Conservation (phyloP, 805 yeast species). For the Suhomyces pyralidae region DNA sequence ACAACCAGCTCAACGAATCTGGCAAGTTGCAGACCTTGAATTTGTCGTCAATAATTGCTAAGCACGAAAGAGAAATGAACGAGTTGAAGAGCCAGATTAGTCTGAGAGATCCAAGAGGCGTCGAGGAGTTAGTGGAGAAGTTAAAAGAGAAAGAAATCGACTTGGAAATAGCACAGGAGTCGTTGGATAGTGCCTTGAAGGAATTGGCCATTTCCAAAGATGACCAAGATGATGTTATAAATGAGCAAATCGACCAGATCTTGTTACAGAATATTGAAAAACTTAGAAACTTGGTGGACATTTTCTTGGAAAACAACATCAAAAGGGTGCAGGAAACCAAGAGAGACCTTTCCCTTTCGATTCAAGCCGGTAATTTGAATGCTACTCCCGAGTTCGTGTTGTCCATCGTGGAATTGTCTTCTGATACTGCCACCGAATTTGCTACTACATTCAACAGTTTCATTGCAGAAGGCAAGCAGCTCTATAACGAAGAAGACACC, state of each 20-base stretch:
- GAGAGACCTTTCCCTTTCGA: constrained; percentile 70
- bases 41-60: constrained; percentile 54
- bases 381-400: constrained; percentile 67
- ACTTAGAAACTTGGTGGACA: constrained; percentile 57
- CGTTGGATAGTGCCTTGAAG: constrained; percentile 67
- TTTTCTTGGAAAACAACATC: constrained; percentile 65
- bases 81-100: constrained; percentile 39
- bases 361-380: constrained; percentile 78
- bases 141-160: constrained; percentile 73
- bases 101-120: constrained; percentile 25
- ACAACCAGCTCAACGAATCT: constrained; percentile 53
- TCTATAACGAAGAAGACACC: constrained; percentile 38
- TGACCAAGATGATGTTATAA: constrained; percentile 51
- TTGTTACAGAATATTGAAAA: constrained; percentile 47
- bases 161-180: constrained; percentile 72
- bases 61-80: constrained; percentile 62
- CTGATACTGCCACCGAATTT: constrained; percentile 73
- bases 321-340: constrained; percentile 69
- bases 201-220: constrained; percentile 53
- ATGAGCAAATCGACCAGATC: constrained; percentile 57
- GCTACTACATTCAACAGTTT: constrained; percentile 72
- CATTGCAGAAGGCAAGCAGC: constrained; percentile 68
- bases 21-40: constrained; percentile 65
- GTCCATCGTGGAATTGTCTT: constrained; percentile 67
- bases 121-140: constrained; percentile 38